These are phyloP conservation scores for Coix lacrymajobi DNA, from an alignment of 176 grass and related monocot genomes.

Conservation along the genomic window DNA sequence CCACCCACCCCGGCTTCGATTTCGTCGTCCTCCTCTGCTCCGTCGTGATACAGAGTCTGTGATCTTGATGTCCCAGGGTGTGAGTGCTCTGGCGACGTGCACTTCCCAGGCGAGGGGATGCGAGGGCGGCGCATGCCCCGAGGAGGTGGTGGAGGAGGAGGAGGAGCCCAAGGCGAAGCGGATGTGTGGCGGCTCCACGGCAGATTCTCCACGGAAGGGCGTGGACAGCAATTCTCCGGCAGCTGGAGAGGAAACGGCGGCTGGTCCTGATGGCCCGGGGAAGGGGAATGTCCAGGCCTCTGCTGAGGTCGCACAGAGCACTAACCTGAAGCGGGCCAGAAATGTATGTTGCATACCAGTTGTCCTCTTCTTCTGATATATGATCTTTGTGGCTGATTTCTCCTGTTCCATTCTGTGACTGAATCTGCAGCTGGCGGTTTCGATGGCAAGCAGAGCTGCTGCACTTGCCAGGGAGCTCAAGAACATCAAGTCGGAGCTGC, in stretches of 20 bases:
- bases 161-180: conserved; percentile 36
- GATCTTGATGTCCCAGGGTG: conserved; percentile 21
- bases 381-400: not conserved
- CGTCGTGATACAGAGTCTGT: not conserved
- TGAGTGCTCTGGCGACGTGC: conserved; percentile 16
- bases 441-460: conserved; percentile 73
- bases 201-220: not conserved
- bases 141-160: not conserved
- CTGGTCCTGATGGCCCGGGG: not conserved
- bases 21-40: not conserved
- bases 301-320: conserved; percentile 38
- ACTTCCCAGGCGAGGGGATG: conserved; percentile 5
- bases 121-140: not conserved
- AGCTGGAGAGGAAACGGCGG: not conserved
- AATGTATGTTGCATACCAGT: not conserved
- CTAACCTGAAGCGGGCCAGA: conserved; percentile 51
- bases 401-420: not conserved
- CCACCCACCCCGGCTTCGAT: not conserved
- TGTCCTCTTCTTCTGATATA: too few species aligned
- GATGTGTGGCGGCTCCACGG: not conserved
- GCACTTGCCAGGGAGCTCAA: conserved; percentile 77
- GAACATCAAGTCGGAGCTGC: conserved; percentile 79
- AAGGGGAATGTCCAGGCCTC: not conserved
- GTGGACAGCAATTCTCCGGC: not conserved
- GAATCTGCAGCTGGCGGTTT: conserved; percentile 60